Base-by-base conservation (phyloP, 1,284 basidiomycete species). In the Cutaneotrichosporon sp. region DNA sequence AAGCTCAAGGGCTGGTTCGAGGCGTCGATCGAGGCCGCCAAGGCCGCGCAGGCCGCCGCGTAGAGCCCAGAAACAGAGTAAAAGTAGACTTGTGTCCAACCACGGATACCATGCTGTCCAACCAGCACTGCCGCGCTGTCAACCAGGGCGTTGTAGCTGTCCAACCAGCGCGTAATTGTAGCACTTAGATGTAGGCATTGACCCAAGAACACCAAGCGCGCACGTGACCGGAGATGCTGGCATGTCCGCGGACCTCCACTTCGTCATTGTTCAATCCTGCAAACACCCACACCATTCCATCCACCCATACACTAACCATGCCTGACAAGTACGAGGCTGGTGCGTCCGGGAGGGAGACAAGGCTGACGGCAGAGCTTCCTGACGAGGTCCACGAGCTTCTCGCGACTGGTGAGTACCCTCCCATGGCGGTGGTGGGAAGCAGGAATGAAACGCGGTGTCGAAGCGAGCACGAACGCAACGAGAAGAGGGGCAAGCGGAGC, bases 1-100 rank as follows among this genome's bases (percentile, higher is more conserved):
- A 78, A 74, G 47, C 79, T 99, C 52, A 72, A 89, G 56, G 72
- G 74, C 1, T 85, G 84, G 70, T 92, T 97, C 70, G 80, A 81
- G 58, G 73, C 67, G 7, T 92, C 93, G 20, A 70, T 97, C 59
- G 81, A 81, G 47, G 88, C 87, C 10, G 77, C 76, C 1, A 74
- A 79, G 62, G 67, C 47, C 25, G 71, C 71, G 2, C 67, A 52
- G 5, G 54, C 38, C n/a, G n/a, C n/a, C 8, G 50, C 27, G 1
- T 13, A 46, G 45, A n/a, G 14, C 45, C 11, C 45, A 1, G 11
- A 25, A n/a, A n/a, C n/a, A n/a, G 31, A 11, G 31, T 33, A 42
- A 42, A 18, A 7, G 38, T 42, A 42, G 38, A n/a, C 38, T 42
- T 42, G 38, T 53, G 51, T 53, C 51, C 51, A 53, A 53, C 51